Evolutionary conservation across 257 asterid species (phyloP), one percentile per base, ranked within the genome.

Genomic region (Leptodermis oblonga): DNA sequence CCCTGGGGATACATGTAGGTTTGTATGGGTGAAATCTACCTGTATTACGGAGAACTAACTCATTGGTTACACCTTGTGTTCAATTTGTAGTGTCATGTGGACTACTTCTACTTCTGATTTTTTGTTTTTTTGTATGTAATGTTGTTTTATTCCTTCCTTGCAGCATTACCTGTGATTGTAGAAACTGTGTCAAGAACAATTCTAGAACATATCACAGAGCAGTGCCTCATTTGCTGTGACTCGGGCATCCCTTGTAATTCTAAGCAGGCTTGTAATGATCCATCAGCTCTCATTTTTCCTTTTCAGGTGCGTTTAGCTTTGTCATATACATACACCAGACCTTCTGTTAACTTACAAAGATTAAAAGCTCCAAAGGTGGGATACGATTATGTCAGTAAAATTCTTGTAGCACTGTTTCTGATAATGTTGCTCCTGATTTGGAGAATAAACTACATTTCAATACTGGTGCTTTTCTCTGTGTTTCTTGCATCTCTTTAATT

Each of bases 201-300:
- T 68, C 75, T 72, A 54, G 90, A 81, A 74, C 99, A 93, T 74
- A 90, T 93, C 68, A 80, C 88, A 1, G 97, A 87, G 77, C 96
- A 93, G 74, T 93, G 99, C 84, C 97, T 93, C 37, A 73, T 93
- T 53, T 93, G 99, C 82, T 93, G 89, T 76, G 97, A 90, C 65
- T 83, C 72, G 53, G 99, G 97, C 52, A 70, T 82, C 77, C 96
- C 94, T 30, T 93, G 99, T 65, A 65, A 86, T 74, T 96, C 99
- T 72, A 90, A 95, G 70, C 88, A 86, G 74, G 88, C 84, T 41
- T 90, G 97, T 73, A 74, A 80, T 73, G 86, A 88, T 78, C 94
- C 92, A 25, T 84, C 90, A 59, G 76, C 95, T 59, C 90, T 93
- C 76, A 90, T 90, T 70, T 93, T 93, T 39, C 96, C 97, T 76